Percentiles rank a stretch among this genome's conserved stretches.
Evolutionary conservation across 2,329 filamentous ascomycete genomes (phyloP).

Genomic region (Botryosphaeria dothidea): DNA sequence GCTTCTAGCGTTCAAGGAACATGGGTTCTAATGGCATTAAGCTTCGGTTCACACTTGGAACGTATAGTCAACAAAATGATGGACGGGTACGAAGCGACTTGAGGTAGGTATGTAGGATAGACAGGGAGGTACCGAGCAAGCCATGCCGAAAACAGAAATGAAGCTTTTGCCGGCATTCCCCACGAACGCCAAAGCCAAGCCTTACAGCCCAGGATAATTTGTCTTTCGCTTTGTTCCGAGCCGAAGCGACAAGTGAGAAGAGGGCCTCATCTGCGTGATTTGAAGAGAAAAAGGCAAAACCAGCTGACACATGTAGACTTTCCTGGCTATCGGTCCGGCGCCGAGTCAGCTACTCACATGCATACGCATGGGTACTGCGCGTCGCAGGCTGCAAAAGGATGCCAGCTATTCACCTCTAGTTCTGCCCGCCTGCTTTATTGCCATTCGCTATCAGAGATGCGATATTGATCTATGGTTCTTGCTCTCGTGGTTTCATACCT

Average conservation of each 20-base stretch:
- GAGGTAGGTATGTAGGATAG: slow-evolving; percentile 1
- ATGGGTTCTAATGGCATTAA: slow-evolving; percentile 7
- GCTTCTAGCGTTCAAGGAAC: slow-evolving; percentile 13
- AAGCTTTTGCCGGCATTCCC: background rate
- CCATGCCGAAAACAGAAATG: background rate
- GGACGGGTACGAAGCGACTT: background rate
- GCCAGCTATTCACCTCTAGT: background rate
- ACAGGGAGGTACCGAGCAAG: background rate
- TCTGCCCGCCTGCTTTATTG: background rate
- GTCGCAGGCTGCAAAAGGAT: background rate
- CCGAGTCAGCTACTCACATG: slow-evolving; percentile 9
- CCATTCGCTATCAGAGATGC: background rate
- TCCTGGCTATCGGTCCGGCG: slow-evolving; percentile 5
- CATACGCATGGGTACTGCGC: background rate
- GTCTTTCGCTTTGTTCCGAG: slow-evolving; percentile 3
- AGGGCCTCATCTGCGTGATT: background rate
- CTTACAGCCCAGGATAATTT: background rate
- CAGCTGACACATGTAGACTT: background rate
- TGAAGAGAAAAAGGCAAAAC: background rate
- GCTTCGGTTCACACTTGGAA: slow-evolving; percentile 5
- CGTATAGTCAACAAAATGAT: background rate
- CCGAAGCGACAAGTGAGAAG: background rate
- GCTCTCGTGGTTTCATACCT: background rate
- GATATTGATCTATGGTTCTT: background rate
- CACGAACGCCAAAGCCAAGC: background rate